Conservation (phyloP, 2,329 filamentous ascomycete species). For the Sordariomycetes sp. region DNA sequence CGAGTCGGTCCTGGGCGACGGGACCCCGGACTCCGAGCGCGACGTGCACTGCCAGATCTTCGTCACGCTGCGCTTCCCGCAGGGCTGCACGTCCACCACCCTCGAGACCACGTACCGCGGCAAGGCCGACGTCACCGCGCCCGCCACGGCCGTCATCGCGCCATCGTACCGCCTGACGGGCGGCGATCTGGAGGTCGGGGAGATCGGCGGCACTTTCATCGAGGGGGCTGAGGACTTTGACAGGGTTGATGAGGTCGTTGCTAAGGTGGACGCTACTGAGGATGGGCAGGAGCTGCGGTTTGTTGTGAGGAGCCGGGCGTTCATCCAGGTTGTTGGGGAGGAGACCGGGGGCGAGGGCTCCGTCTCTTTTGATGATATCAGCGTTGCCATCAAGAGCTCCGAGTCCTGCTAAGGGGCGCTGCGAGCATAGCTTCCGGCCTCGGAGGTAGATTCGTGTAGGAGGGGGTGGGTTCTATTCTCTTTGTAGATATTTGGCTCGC, state of each 20-base stretch:
- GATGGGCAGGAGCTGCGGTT: constrained; percentile 2
- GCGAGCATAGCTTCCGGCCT: not conserved
- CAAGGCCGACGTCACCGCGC: not conserved
- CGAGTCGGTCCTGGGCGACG: constrained; percentile 2
- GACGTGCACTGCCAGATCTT: constrained; percentile 5
- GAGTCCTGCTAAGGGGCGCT: not conserved
- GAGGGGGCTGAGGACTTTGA: not conserved
- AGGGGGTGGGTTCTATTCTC: not conserved
- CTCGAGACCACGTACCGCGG: constrained; percentile 1
- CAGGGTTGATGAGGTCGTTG: not conserved
- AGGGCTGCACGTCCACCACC: constrained; percentile 3
- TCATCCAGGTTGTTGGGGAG: not conserved
- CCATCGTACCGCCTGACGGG: not conserved
- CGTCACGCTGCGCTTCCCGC: constrained; percentile 1
- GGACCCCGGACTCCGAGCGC: not conserved
- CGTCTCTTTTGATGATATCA: constrained; percentile 1
- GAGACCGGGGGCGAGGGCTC: not conserved
- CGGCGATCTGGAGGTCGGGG: not conserved
- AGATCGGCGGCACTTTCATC: not conserved
- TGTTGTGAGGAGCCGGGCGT: not conserved
- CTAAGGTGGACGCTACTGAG: not conserved
- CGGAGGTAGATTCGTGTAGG: not conserved
- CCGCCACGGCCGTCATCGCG: not conserved
- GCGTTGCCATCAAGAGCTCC: not conserved
- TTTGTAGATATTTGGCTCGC: not conserved